A percentile compares a stretch with the other conserved stretches of the same genome.
Evolutionary conservation across 2,329 filamentous ascomycete genomes (phyloP).

Genomic region (Emydomyces testavorans): DNA sequence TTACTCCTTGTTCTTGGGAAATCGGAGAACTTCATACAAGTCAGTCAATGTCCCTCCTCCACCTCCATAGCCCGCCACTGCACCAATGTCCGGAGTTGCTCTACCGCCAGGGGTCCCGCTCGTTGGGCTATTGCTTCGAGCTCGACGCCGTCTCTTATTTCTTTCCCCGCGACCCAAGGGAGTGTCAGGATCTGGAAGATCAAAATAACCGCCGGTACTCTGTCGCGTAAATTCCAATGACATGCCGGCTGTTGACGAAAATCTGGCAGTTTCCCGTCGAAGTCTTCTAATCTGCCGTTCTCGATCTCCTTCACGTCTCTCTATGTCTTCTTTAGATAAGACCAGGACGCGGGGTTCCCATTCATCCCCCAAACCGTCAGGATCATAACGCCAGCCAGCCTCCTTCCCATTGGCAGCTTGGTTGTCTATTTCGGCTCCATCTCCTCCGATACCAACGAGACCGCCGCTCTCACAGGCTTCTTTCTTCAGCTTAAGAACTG

Average conservation of each 20-base stretch:
- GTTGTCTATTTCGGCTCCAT: constrained; percentile 67
- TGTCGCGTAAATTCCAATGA: constrained; percentile 57
- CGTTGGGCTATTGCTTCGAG: constrained; percentile 77
- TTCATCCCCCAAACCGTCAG: constrained; percentile 71
- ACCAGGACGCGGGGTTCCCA: constrained; percentile 76
- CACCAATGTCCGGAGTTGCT: constrained; percentile 61
- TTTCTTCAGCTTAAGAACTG: constrained; percentile 84
- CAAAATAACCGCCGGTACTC: constrained; percentile 47
- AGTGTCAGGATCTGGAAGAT: constrained; percentile 52
- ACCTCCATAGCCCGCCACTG: constrained; percentile 58
- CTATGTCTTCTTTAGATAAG: constrained; percentile 89
- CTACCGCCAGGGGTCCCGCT: constrained; percentile 57
- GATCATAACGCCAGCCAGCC: constrained; percentile 91
- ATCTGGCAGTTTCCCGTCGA: constrained; percentile 80
- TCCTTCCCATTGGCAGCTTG: constrained; percentile 72
- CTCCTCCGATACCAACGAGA: constrained; percentile 61
- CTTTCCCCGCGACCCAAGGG: constrained; percentile 83
- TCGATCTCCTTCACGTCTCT: constrained; percentile 87
- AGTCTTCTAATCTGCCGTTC: constrained; percentile 81
- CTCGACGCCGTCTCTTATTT: constrained; percentile 88
- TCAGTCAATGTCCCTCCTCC: constrained; percentile 56
- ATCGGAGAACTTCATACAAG: constrained; percentile 26
- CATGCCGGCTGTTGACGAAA: constrained; percentile 77
- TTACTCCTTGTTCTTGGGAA: constrained; percentile 11
- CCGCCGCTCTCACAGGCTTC: constrained; percentile 89